Conservation (phyloP, 1,139 yeast species). For the Saccharomycopsis crataegensis region DNA sequence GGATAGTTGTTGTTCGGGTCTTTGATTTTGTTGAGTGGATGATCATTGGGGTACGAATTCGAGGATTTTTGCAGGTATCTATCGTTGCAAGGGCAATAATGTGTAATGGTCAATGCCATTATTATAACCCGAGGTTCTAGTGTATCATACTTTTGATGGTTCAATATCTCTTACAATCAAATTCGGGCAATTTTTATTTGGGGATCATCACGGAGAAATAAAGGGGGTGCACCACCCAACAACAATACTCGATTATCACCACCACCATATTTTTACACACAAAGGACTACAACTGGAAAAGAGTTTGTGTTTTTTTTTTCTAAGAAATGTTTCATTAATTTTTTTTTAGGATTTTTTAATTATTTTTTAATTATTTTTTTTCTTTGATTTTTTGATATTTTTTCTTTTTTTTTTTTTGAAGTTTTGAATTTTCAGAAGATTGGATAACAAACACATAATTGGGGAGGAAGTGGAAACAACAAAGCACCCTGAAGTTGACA, state of each 20-base stretch:
- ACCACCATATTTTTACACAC: too few species aligned
- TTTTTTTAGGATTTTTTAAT: neutral
- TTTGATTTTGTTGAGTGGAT: neutral
- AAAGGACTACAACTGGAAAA: too few species aligned
- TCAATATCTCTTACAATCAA: too few species aligned
- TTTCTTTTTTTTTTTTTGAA: neutral
- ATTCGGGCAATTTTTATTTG: too few species aligned
- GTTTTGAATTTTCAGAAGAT: neutral
- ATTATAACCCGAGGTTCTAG: neutral
- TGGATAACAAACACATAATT: too few species aligned
- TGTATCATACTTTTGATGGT: too few species aligned
- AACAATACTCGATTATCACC: too few species aligned
- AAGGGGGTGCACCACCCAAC: too few species aligned
- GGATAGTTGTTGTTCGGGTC: conserved; percentile 10
- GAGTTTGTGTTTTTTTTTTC: too few species aligned
- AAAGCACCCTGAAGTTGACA: too few species aligned
- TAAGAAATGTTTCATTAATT: neutral
- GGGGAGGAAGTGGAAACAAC: too few species aligned
- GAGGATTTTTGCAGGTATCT: neutral
- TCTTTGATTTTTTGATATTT: neutral
- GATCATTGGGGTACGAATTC: neutral
- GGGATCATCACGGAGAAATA: too few species aligned
- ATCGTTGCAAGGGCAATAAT: conserved; percentile 9
- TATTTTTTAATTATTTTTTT: neutral
- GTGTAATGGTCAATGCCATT: neutral